A percentile compares a stretch with the other conserved stretches of the same genome.
Evolutionary conservation across 2,329 filamentous ascomycete species (phyloP).

Genomic region (Xylariomycetidae sp.): DNA sequence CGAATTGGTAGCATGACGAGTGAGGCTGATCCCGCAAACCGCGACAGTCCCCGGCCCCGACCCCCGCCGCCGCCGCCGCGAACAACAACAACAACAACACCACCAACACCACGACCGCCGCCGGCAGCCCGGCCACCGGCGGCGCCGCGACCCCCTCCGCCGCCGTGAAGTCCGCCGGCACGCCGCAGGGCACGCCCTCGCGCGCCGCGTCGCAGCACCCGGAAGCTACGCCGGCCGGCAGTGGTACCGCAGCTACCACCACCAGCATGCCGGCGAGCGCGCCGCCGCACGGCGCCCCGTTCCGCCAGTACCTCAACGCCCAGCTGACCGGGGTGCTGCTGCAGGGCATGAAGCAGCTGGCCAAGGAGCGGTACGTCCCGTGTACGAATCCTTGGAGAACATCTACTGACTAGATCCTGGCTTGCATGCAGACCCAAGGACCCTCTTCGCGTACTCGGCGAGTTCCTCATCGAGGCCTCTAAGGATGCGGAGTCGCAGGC

Average conservation of each 20-base stretch:
- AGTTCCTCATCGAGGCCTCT: conserved; percentile 63
- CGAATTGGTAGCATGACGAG: no score
- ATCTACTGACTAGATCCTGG: conserved; percentile 2
- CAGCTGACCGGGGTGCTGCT: conserved; percentile 63
- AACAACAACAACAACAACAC: not conserved
- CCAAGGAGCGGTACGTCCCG: conserved; percentile 59
- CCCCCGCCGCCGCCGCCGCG: not conserved
- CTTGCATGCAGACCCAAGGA: conserved; percentile 51
- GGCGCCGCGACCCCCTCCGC: conserved; percentile 45
- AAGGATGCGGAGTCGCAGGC: no score
- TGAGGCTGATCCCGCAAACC: no score
- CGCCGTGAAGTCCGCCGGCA: conserved; percentile 20
- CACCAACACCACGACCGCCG: conserved; percentile 12
- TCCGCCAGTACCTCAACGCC: conserved; percentile 64
- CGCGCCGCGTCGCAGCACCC: conserved; percentile 53
- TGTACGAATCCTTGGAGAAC: not conserved
- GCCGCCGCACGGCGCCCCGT: conserved; percentile 59
- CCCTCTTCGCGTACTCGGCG: conserved; percentile 62
- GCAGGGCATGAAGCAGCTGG: conserved; percentile 69
- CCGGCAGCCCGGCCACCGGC: conserved; percentile 33
- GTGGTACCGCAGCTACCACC: no score
- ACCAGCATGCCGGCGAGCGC: conserved; percentile 54
- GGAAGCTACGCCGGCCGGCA: conserved; percentile 36
- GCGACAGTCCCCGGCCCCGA: conserved; percentile 33
- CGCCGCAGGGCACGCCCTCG: conserved; percentile 32